Evolutionary conservation across 768 basidiomycete species (phyloP), one percentile per base, ranked within the genome.

Genomic region (Termitomyces sp.): DNA sequence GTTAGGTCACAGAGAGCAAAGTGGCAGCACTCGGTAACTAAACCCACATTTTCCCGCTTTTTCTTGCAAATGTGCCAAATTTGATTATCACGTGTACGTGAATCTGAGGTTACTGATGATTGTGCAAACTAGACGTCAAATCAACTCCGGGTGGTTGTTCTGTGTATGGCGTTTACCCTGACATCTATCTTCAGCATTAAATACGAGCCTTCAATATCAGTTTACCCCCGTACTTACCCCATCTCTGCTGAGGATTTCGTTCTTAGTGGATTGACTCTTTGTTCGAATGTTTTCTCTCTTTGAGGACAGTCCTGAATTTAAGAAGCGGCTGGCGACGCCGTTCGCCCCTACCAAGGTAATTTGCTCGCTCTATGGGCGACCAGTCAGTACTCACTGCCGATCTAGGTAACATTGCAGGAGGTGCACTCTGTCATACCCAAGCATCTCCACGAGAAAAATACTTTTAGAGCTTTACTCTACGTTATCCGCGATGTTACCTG

Each of bases 381-480:
- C n/a, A 42, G 15, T 17, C 40, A 17, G 40, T 42, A 17, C 8
- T 36, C 9, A 34, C n/a, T n/a, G 17, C 15, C 34, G n/a, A 5
- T 32, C 42, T 20, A 82, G 81, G 74, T 76, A 29, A 83, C 83
- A 17, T 61, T 86, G 32, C 64, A 76, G 5, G 79, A 86, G 50
- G 71, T 86, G 14, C 83, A 79, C 52, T 76, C 81, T 0, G 79
- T 78, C 2, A 76, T 87, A 8, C 85, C 85, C 0, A 79, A 79
- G 40, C 79, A 78, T 59, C 74, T 86, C 14, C 79, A 80, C 67
- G 64, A 81, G 62, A 83, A 82, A 63, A 76, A 76, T 50, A 86
- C 85, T 5, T 46, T 72, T 48, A 79, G 77, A 60, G 83, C 79
- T 1, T 65, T 83, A 12, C 68, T 69, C 36, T 85, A 83, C 63